These are phyloP conservation scores for Thielaviopsis cerberus DNA, from an alignment of 2,329 filamentous ascomycete species.

Conservation along the genomic window DNA sequence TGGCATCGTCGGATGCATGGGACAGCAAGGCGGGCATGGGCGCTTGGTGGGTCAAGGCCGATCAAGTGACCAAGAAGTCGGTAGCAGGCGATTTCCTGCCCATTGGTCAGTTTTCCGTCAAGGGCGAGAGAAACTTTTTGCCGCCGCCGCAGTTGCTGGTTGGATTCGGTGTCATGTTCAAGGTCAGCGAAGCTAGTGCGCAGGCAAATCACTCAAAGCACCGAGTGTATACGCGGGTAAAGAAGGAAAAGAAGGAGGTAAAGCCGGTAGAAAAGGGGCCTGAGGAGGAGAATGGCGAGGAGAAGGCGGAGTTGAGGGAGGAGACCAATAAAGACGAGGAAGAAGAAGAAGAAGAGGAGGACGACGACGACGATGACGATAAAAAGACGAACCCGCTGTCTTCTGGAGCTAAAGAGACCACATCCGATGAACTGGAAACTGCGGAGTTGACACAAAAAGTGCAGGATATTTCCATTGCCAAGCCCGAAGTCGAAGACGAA, in stretches of 20 bases:
- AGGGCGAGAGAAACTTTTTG: slow-evolving; percentile 77
- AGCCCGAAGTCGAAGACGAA: slow-evolving; percentile 9
- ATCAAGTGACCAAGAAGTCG: slow-evolving; percentile 77
- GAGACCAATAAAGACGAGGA: slow-evolving; percentile 15
- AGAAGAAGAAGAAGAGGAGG: slow-evolving; percentile 16
- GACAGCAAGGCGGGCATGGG: slow-evolving; percentile 91
- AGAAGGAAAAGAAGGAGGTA: slow-evolving; percentile 14
- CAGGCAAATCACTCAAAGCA: slow-evolving; percentile 65
- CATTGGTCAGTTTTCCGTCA: slow-evolving; percentile 60
- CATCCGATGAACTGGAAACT: neutral
- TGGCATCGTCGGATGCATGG: slow-evolving; percentile 81
- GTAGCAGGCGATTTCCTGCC: slow-evolving; percentile 63
- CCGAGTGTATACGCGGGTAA: slow-evolving; percentile 16
- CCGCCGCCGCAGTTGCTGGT: slow-evolving; percentile 74
- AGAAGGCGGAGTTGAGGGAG: slow-evolving; percentile 20
- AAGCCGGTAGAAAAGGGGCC: neutral
- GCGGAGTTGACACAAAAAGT: neutral
- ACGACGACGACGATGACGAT: neutral
- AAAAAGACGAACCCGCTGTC: slow-evolving; percentile 3
- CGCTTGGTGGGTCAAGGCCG: slow-evolving; percentile 84
- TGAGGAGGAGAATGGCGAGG: slow-evolving; percentile 14
- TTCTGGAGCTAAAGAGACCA: neutral
- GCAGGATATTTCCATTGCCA: neutral
- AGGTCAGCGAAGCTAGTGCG: slow-evolving; percentile 64
- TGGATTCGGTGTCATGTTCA: slow-evolving; percentile 75